Conservation (phyloP, 805 yeast genomes). For the Barnettozyma botsteinii region DNA sequence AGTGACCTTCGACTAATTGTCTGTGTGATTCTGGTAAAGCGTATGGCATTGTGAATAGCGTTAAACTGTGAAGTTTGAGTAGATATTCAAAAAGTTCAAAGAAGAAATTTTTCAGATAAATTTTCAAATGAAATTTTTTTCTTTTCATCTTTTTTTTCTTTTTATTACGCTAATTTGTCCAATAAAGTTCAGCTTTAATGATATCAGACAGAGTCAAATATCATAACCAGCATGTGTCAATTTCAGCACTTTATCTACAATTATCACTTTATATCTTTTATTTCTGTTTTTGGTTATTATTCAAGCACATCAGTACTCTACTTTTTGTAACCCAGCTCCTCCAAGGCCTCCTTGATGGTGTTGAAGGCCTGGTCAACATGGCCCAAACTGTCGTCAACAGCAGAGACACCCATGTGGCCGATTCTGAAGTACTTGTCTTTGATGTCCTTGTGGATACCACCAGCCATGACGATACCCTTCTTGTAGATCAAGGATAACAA, state of each 20-base stretch:
- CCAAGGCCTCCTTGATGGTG: constrained; percentile 40
- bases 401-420: constrained; percentile 93
- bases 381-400: constrained; percentile 46
- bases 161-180: background rate
- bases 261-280: background rate
- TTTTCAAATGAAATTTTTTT: no score
- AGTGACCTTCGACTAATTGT: constrained; percentile 54
- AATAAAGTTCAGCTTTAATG: no score
- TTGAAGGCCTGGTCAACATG: constrained; percentile 47
- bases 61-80: no score
- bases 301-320: no score
- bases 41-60: constrained; percentile 42
- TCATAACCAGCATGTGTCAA: no score
- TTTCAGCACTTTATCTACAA: no score
- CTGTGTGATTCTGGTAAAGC: constrained; percentile 64
- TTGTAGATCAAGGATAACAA: constrained; percentile 49
- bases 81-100: no score
- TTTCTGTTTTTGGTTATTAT: background rate
- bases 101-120: no score
- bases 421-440: constrained; percentile 82
- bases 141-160: background rate
- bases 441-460: constrained; percentile 81
- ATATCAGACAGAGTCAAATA: background rate
- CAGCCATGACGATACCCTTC: constrained; percentile 75
- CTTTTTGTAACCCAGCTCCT: constrained; percentile 32